These are phyloP conservation scores for Penicillium brevicompactum DNA, from an alignment of 2,329 filamentous ascomycete species.

Conservation along the genomic window DNA sequence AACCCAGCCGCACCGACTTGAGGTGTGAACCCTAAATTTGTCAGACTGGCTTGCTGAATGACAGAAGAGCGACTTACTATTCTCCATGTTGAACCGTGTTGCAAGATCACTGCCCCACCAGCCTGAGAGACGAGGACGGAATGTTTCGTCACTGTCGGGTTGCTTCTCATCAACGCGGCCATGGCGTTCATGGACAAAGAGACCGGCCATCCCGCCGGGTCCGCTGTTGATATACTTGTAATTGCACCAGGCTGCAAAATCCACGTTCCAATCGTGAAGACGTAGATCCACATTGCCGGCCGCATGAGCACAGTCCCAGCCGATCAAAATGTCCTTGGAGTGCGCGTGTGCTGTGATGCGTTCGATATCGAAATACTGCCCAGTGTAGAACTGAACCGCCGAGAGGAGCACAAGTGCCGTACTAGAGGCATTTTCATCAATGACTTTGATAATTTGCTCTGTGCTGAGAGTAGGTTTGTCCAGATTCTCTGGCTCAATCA, in stretches of 20 bases:
- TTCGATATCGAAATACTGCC: slow-evolving; percentile 82
- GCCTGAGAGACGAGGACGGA: slow-evolving; percentile 69
- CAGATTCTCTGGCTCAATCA: slow-evolving; percentile 65
- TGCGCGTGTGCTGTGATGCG: slow-evolving; percentile 78
- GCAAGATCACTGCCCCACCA: slow-evolving; percentile 86
- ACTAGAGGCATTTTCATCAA: slow-evolving; percentile 71
- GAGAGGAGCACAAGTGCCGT: slow-evolving; percentile 79
- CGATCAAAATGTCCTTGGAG: slow-evolving; percentile 69
- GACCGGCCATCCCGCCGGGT: slow-evolving; percentile 76
- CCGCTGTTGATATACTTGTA: slow-evolving; percentile 94
- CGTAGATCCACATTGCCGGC: slow-evolving; percentile 78
- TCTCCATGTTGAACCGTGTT: slow-evolving; percentile 80
- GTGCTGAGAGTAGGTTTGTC: slow-evolving; percentile 66
- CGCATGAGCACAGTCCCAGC: slow-evolving; percentile 88
- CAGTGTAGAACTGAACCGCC: slow-evolving; percentile 89
- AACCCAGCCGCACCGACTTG: slow-evolving; percentile 78
- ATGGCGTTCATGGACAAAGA: slow-evolving; percentile 79
- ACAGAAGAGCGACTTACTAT: slow-evolving; percentile 44
- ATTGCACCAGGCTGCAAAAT: slow-evolving; percentile 90
- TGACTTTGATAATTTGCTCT: slow-evolving; percentile 69
- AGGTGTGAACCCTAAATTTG: slow-evolving; percentile 63
- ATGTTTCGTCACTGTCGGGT: slow-evolving; percentile 48
- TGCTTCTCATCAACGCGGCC: slow-evolving; percentile 48
- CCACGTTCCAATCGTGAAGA: slow-evolving; percentile 86
- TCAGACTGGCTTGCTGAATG: slow-evolving; percentile 5